Conservation (phyloP, 352 stramenopile genomes). For the Phytophthora citrophthora region DNA sequence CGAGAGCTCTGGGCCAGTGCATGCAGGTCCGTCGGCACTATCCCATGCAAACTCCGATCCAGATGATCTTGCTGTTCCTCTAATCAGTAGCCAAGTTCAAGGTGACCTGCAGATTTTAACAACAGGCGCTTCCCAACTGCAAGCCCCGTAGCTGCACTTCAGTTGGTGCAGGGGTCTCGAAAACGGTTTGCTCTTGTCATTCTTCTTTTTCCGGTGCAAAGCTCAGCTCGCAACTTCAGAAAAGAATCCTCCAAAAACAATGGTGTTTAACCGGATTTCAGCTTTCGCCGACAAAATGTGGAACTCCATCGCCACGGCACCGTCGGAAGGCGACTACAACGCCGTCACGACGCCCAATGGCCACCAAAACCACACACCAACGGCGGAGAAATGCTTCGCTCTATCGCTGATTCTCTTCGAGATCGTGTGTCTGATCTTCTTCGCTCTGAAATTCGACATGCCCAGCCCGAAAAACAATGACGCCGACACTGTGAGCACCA, state of each 20-base stretch:
- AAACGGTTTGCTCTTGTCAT: neutral
- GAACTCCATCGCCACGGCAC: slow-evolving; percentile 9
- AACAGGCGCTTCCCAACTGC: slow-evolving; percentile 4
- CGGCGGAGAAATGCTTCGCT: slow-evolving; percentile 15
- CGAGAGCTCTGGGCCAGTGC: slow-evolving; percentile 5
- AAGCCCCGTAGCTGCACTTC: slow-evolving; percentile 4
- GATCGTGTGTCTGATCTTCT: slow-evolving; percentile 24
- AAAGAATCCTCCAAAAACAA: neutral
- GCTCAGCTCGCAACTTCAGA: neutral
- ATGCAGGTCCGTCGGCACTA: slow-evolving; percentile 3
- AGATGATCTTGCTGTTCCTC: slow-evolving; percentile 16
- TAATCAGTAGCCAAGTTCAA: slow-evolving; percentile 30
- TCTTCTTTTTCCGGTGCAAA: slow-evolving; percentile 12
- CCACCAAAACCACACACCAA: neutral
- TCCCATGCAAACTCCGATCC: slow-evolving; percentile 18
- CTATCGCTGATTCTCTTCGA: slow-evolving; percentile 17
- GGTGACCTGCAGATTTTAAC: slow-evolving; percentile 12
- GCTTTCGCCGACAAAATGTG: slow-evolving; percentile 19
- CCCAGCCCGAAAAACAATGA: slow-evolving; percentile 17
- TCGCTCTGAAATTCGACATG: slow-evolving; percentile 27
- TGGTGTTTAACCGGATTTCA: slow-evolving; percentile 23
- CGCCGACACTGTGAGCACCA: slow-evolving; percentile 4
- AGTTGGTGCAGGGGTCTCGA: neutral
- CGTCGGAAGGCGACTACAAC: slow-evolving; percentile 20
- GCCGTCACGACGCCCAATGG: slow-evolving; percentile 12